Percentiles rank a stretch among this genome's conserved stretches.
phyloP scores from a whole-genome alignment of 164 flowering plant genomes.

The Tinospora cordifolia region DNA sequence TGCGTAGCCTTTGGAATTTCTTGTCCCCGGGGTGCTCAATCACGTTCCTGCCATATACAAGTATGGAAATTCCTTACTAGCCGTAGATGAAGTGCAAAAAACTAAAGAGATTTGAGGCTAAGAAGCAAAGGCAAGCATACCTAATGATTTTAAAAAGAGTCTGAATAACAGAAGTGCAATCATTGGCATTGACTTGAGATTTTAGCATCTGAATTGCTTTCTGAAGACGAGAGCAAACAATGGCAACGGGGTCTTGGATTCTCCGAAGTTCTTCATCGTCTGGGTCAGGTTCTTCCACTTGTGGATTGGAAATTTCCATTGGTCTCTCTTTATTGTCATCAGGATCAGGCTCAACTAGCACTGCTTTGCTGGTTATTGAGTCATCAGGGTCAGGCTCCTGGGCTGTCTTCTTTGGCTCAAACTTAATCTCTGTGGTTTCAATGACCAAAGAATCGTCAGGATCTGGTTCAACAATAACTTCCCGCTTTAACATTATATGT shows the following conservation, averaged over 20 bases:
- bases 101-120: neutral
- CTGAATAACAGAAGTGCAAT: constrained; percentile 41
- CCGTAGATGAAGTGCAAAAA: neutral
- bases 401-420: neutral
- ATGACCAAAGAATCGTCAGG: constrained; percentile 17
- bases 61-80: neutral
- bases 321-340: constrained; percentile 22
- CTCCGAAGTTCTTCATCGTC: constrained; percentile 58
- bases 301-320: constrained; percentile 11
- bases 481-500: neutral
- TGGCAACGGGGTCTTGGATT: constrained; percentile 67
- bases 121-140: constrained; percentile 25
- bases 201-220: constrained; percentile 51
- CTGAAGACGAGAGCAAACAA: constrained; percentile 50
- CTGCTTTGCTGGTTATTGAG: neutral
- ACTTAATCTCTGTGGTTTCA: constrained; percentile 5
- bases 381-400: constrained; percentile 16
- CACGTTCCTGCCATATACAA: constrained; percentile 52
- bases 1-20: constrained; percentile 69
- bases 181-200: constrained; percentile 48
- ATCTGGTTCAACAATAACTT: constrained; percentile 14
- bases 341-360: constrained; percentile 32
- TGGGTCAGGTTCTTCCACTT: constrained; percentile 51
- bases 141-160: constrained; percentile 67
- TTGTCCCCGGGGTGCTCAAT: constrained; percentile 73